These are phyloP conservation scores for Calycina herbarum DNA, from an alignment of 2,329 filamentous ascomycete genomes.

Conservation along the genomic window DNA sequence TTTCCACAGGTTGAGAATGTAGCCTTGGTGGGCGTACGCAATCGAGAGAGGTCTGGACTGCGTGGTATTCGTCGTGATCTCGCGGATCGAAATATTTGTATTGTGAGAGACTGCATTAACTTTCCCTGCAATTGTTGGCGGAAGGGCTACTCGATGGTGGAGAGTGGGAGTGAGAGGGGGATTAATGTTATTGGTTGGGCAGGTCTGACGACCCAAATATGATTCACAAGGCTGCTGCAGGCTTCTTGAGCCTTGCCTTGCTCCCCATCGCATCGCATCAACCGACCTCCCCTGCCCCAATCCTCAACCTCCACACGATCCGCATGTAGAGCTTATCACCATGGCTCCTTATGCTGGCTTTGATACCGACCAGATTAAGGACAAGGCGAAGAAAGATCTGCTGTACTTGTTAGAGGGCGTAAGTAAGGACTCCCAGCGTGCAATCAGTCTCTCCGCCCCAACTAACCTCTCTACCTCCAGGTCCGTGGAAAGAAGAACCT, in stretches of 20 bases:
- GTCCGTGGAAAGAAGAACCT: constrained; percentile 98
- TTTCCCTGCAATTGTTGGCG: background rate
- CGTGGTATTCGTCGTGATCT: constrained; percentile 33
- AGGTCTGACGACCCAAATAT: too few species aligned
- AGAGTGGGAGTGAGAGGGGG: constrained; percentile 11
- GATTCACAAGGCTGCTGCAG: constrained; percentile 3
- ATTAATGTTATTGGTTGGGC: too few species aligned
- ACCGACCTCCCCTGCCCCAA: too few species aligned
- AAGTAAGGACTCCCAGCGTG: constrained; percentile 51
- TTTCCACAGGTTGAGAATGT: constrained; percentile 21
- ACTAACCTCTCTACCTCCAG: constrained; percentile 51
- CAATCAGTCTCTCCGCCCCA: constrained; percentile 23
- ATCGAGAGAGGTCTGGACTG: constrained; percentile 13
- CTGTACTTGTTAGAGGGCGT: constrained; percentile 91
- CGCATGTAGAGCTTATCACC: constrained; percentile 51
- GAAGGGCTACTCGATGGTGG: constrained; percentile 13
- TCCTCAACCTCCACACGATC: background rate
- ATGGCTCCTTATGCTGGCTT: constrained; percentile 74
- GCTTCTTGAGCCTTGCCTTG: constrained; percentile 12
- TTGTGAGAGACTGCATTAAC: constrained; percentile 35
- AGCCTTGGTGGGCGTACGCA: constrained; percentile 16
- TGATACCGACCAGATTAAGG: constrained; percentile 72
- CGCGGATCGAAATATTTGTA: constrained; percentile 32
- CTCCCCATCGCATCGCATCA: too few species aligned
- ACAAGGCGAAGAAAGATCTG: constrained; percentile 84